Conservation (phyloP, 108 stramenopile species). For the Cylindrotheca closterium region DNA sequence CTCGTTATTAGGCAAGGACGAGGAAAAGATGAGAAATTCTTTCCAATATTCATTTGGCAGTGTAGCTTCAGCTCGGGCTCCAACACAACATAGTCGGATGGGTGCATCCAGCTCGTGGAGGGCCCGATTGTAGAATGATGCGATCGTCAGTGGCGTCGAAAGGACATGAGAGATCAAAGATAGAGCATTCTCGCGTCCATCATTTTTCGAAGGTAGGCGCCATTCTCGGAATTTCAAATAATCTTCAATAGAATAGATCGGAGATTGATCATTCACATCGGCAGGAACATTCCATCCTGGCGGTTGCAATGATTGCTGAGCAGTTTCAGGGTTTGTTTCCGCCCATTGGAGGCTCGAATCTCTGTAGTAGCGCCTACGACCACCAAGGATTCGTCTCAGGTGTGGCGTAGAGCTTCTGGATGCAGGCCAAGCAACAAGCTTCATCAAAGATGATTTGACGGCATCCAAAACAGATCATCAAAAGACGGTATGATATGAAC, state of each 20-base stretch:
- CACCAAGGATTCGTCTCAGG: no score
- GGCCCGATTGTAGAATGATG: conserved; percentile 4
- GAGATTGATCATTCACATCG: background rate
- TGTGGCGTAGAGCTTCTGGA: no score
- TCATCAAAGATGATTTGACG: no score
- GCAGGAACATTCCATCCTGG: conserved; percentile 4
- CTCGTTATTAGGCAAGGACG: background rate
- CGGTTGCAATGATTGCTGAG: conserved; percentile 24
- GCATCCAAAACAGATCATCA: no score
- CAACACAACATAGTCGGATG: conserved; percentile 64
- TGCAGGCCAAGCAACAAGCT: no score
- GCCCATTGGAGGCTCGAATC: conserved; percentile 31
- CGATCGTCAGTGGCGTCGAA: conserved; percentile 75
- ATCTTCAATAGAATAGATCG: conserved; percentile 38
- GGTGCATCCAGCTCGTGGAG: background rate
- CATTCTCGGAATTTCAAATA: conserved; percentile 61
- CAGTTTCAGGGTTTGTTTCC: conserved; percentile 17
- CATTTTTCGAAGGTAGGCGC: conserved; percentile 8
- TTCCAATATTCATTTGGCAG: conserved; percentile 84
- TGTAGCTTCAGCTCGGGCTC: conserved; percentile 84
- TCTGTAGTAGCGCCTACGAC: background rate
- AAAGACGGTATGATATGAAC: no score
- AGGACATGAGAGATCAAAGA: conserved; percentile 68
- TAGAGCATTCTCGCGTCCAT: conserved; percentile 27
- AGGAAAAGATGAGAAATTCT: conserved; percentile 48